These are phyloP conservation scores for Phlyctochytrium bullatum DNA, from an alignment of 192 early-diverging fungal species.

Conservation along the genomic window DNA sequence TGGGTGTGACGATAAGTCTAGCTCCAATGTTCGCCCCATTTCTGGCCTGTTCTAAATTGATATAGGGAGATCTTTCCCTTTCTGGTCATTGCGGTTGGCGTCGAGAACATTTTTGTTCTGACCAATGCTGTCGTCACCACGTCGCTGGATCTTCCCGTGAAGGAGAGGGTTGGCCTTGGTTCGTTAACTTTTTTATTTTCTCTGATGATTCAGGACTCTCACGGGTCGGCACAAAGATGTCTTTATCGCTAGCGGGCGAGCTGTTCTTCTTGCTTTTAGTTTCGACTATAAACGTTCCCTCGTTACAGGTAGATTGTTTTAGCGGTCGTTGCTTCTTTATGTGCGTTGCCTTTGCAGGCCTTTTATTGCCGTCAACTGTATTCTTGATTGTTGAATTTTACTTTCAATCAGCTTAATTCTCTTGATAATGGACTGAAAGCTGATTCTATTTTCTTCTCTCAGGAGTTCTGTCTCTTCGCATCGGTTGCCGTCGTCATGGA, in stretches of 20 bases:
- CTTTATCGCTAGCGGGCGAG: slow-evolving; percentile 53
- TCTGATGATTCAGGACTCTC: slow-evolving; percentile 45
- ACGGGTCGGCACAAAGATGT: slow-evolving; percentile 68
- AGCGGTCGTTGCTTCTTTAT: slow-evolving; percentile 14
- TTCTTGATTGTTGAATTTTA: too few relatives aligned
- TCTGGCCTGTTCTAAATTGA: not conserved
- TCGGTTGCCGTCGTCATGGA: slow-evolving; percentile 68
- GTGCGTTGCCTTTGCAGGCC: too few relatives aligned
- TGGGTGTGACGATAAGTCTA: slow-evolving; percentile 56
- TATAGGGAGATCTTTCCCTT: slow-evolving; percentile 68
- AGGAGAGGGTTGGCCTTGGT: slow-evolving; percentile 66
- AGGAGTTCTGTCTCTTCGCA: slow-evolving; percentile 74
- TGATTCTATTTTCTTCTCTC: not conserved
- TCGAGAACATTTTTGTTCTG: slow-evolving; percentile 75
- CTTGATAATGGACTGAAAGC: too few relatives aligned
- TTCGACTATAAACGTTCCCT: slow-evolving; percentile 51
- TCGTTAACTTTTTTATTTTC: not conserved
- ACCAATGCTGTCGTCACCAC: slow-evolving; percentile 70
- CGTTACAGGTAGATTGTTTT: slow-evolving; percentile 50
- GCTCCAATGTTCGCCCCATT: slow-evolving; percentile 61
- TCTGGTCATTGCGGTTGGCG: slow-evolving; percentile 65
- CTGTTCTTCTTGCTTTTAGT: slow-evolving; percentile 58
- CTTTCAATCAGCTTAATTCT: too few relatives aligned
- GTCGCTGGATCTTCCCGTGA: slow-evolving; percentile 68
- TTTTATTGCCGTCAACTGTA: too few relatives aligned